These are phyloP conservation scores for Penicillium sp. DNA, from an alignment of 2,329 filamentous ascomycete species.

Conservation along the genomic window DNA sequence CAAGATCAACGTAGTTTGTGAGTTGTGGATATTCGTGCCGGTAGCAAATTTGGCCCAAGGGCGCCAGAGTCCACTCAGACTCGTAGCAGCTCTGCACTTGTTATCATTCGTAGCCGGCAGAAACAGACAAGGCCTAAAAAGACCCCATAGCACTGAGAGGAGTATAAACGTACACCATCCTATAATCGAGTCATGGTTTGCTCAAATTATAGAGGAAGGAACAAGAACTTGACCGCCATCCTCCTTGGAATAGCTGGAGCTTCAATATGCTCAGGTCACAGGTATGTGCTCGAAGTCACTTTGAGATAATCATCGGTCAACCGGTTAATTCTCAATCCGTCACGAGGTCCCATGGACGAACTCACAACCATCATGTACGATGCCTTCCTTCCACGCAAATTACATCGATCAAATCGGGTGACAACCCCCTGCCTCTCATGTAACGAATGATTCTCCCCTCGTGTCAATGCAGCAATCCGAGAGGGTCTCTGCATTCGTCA, in stretches of 20 bases:
- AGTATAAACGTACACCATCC: not conserved
- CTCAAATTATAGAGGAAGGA: not conserved
- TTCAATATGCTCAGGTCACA: slow-evolving; percentile 60
- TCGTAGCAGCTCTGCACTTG: slow-evolving; percentile 62
- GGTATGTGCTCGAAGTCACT: slow-evolving; percentile 54
- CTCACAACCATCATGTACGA: slow-evolving; percentile 43
- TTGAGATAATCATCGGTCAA: slow-evolving; percentile 56
- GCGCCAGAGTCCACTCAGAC: slow-evolving; percentile 64
- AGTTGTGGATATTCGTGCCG: slow-evolving; percentile 2
- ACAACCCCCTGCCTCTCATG: not conserved
- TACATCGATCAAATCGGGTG: not conserved
- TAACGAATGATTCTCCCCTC: not conserved
- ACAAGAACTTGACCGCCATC: slow-evolving; percentile 41
- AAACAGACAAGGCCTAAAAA: not conserved
- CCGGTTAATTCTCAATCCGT: not conserved
- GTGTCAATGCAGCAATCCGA: not conserved
- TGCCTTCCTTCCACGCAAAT: not conserved
- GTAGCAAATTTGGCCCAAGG: slow-evolving; percentile 58
- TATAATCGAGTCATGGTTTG: not conserved
- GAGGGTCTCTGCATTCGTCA: not conserved
- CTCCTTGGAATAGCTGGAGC: slow-evolving; percentile 66
- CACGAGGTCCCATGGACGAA: slow-evolving; percentile 32
- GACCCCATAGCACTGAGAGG: not conserved
- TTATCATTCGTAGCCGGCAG: slow-evolving; percentile 53
- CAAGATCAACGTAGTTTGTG: not conserved